These are phyloP conservation scores for Botrytis fabae DNA, from an alignment of 2,329 filamentous ascomycete species.

Conservation along the genomic window DNA sequence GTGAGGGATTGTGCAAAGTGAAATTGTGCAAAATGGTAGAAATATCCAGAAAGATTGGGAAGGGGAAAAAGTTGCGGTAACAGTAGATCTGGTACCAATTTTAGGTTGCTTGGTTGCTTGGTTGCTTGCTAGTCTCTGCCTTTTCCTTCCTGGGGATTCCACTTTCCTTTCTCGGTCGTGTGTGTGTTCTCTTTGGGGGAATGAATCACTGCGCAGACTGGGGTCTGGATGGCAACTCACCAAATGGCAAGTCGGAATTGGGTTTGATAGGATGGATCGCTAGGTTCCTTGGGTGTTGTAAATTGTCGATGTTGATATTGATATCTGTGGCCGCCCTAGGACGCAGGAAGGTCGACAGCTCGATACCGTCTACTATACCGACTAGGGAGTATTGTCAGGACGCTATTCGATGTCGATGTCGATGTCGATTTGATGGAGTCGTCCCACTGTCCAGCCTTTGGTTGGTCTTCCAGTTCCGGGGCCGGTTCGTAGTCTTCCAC, in stretches of 20 bases:
- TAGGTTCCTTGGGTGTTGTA: background rate
- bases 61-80: background rate
- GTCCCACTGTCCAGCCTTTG: background rate
- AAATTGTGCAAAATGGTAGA: background rate
- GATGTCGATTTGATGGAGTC: background rate
- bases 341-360: background rate
- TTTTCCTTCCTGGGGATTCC: background rate
- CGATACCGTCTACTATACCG: background rate
- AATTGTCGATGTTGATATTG: background rate
- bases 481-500: background rate
- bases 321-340: background rate
- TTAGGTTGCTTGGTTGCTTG: constrained; percentile 5
- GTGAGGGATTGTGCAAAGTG: background rate
- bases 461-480: background rate
- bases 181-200: background rate
- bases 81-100: background rate
- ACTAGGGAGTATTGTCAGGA: background rate
- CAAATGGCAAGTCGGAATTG: background rate
- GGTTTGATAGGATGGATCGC: background rate
- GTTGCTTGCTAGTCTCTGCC: background rate
- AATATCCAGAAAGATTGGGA: constrained; percentile 1
- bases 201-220: background rate
- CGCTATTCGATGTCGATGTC: background rate
- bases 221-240: background rate
- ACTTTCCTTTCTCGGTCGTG: background rate